A percentile compares a stretch with the other conserved stretches of the same genome.
phyloP scores from a whole-genome alignment of 352 stramenopile genomes.

The Phytopythium aichiense region DNA sequence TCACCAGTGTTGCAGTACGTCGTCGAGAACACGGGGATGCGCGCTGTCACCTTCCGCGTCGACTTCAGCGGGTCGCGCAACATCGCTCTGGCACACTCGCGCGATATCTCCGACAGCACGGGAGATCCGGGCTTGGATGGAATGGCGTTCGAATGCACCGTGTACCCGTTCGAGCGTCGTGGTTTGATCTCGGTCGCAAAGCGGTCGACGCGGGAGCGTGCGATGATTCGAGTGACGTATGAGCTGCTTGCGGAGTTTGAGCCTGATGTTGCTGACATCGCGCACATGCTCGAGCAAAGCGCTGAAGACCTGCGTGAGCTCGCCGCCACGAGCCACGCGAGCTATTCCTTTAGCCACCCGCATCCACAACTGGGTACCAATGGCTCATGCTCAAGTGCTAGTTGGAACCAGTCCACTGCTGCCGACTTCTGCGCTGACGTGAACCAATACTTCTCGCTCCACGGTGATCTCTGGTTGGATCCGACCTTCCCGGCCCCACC shows the following conservation, averaged over 20 bases:
- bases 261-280: slow-evolving; percentile 7
- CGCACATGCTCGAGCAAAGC: neutral
- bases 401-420: neutral
- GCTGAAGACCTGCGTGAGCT: neutral
- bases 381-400: neutral
- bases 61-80: slow-evolving; percentile 41
- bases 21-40: slow-evolving; percentile 32
- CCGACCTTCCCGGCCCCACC: slow-evolving; percentile 19
- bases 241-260: slow-evolving; percentile 3
- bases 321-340: neutral
- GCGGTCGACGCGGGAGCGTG: slow-evolving; percentile 13
- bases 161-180: slow-evolving; percentile 34
- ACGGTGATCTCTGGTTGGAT: slow-evolving; percentile 35
- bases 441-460: slow-evolving; percentile 29
- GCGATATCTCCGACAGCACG: neutral
- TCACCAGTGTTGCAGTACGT: slow-evolving; percentile 35
- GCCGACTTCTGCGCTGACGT: slow-evolving; percentile 25
- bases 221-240: slow-evolving; percentile 48
- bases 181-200: slow-evolving; percentile 30
- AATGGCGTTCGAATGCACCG: slow-evolving; percentile 21
- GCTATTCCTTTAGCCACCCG: neutral
- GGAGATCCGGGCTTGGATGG: neutral
- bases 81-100: slow-evolving; percentile 12
- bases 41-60: slow-evolving; percentile 27
- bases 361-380: neutral